Base-by-base conservation (phyloP, 1,284 basidiomycete genomes). In the Anthracocystis walkeri region DNA sequence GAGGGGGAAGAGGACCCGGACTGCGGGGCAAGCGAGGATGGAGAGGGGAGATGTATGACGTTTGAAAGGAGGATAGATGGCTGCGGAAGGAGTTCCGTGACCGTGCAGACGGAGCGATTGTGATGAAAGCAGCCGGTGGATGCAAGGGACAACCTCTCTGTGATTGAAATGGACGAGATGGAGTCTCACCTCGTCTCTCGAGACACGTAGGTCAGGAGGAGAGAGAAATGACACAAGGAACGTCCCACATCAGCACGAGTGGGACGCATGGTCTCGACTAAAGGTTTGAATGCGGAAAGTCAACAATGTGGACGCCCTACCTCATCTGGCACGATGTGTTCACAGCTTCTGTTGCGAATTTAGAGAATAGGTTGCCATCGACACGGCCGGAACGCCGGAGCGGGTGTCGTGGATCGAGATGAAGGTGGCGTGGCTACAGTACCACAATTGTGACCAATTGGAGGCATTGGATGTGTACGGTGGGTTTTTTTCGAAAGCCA, bases 211-310 rank as follows among this genome's bases (percentile, higher is more conserved):
- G 20, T 14, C 23, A 18, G 10, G 10, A 29, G 1, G 10, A 18
- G 10, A 29, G 1, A 18, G 25, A 20, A 27, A 16, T 38, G 35
- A 16, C 12, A 14, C 35, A 16, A 49, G n/a, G n/a, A n/a, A 49
- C 46, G 16, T 29, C 25, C 45, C 27, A 49, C 4, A 49, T 20
- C 7, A 49, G n/a, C 6, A 11, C 48, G 8, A 27, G 27, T 49
- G 48, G 48, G 44, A 49, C 48, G 48, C 48, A 49, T n/a, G 48
- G 48, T 29, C 27, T 49, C 48, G 48, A 31, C n/a, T 31, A 29
- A n/a, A 29, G 29, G 29, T 2, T 14, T 14, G 16, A 14, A 38
- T 2, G 16, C 7, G n/a, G n/a, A n/a, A 31, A 27, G 16, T 5
- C 25, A 18, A 27, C 7, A 4, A 31, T 31, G n/a, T 4, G 18